Evolutionary conservation across 805 yeast genomes (phyloP).

Genomic region (Yarrowia sp.): DNA sequence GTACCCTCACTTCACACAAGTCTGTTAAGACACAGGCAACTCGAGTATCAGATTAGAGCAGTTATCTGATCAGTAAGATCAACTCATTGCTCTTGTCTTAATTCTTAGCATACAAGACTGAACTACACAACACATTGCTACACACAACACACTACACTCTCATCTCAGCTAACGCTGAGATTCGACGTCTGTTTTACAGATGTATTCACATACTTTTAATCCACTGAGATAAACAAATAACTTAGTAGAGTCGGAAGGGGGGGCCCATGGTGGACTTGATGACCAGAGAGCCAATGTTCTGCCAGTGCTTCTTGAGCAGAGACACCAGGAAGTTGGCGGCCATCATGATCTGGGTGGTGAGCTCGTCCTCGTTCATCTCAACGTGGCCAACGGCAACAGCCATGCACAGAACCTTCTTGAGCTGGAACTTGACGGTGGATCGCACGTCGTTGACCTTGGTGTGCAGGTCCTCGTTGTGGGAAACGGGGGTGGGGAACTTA

Average conservation of each 20-base stretch:
- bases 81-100: too few relatives aligned
- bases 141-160: background rate
- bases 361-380: slow-evolving; percentile 96
- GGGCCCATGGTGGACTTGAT: slow-evolving; percentile 99
- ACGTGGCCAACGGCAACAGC: slow-evolving; percentile 99
- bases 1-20: too few relatives aligned
- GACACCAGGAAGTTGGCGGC: slow-evolving; percentile 99
- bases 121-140: too few relatives aligned
- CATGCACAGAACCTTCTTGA: slow-evolving; percentile 99
- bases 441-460: slow-evolving; percentile 94
- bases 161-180: background rate
- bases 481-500: slow-evolving; percentile 99
- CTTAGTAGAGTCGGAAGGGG: slow-evolving; percentile 97
- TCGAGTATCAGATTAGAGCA: too few relatives aligned
- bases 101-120: too few relatives aligned
- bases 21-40: too few relatives aligned
- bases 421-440: slow-evolving; percentile 99
- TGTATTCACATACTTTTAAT: slow-evolving; percentile 31
- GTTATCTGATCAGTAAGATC: too few relatives aligned
- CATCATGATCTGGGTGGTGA: slow-evolving; percentile 98
- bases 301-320: slow-evolving; percentile 99
- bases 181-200: slow-evolving; percentile 1
- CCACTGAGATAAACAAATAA: slow-evolving; percentile 1
- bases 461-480: slow-evolving; percentile 98
- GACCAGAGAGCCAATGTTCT: slow-evolving; percentile 99